Conservation (phyloP, 352 stramenopile species). For the Globisporangium middletonii region DNA sequence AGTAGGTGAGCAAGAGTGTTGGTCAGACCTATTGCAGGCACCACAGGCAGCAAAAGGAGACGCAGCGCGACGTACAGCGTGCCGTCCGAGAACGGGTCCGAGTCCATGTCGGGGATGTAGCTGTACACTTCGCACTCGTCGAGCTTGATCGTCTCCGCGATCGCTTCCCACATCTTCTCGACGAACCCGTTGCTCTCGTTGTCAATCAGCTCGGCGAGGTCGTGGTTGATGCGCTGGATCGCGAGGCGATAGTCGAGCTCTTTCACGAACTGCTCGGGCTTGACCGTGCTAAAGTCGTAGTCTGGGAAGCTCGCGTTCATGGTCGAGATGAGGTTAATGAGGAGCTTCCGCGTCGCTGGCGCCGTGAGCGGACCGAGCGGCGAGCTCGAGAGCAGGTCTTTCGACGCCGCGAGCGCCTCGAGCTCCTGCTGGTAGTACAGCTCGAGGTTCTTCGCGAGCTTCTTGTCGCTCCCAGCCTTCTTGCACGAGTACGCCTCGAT, state of each 20-base stretch:
- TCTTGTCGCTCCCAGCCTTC: conserved; percentile 89
- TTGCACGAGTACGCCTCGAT: conserved; percentile 92
- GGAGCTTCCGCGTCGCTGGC: conserved; percentile 75
- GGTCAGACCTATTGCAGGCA: background rate
- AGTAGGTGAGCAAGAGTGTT: background rate
- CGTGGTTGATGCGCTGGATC: conserved; percentile 84
- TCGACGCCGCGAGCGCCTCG: conserved; percentile 29
- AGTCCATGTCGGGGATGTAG: conserved; percentile 93
- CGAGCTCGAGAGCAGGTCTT: conserved; percentile 58
- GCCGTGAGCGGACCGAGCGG: conserved; percentile 78
- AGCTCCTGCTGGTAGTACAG: conserved; percentile 82
- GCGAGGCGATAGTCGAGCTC: conserved; percentile 82
- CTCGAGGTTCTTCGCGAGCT: conserved; percentile 86
- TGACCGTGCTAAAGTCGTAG: conserved; percentile 89
- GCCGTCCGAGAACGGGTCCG: conserved; percentile 89
- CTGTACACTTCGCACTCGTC: conserved; percentile 90
- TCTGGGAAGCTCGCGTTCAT: conserved; percentile 94
- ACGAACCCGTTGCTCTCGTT: conserved; percentile 98
- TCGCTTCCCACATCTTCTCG: conserved; percentile 96
- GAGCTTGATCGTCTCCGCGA: conserved; percentile 82
- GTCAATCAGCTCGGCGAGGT: conserved; percentile 90
- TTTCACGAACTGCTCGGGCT: conserved; percentile 89
- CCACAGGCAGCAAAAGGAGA: background rate
- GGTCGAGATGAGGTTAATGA: conserved; percentile 92
- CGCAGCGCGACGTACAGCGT: conserved; percentile 46